These are phyloP conservation scores for Termitomyces sp. DNA, from an alignment of 768 basidiomycete genomes.

Conservation along the genomic window DNA sequence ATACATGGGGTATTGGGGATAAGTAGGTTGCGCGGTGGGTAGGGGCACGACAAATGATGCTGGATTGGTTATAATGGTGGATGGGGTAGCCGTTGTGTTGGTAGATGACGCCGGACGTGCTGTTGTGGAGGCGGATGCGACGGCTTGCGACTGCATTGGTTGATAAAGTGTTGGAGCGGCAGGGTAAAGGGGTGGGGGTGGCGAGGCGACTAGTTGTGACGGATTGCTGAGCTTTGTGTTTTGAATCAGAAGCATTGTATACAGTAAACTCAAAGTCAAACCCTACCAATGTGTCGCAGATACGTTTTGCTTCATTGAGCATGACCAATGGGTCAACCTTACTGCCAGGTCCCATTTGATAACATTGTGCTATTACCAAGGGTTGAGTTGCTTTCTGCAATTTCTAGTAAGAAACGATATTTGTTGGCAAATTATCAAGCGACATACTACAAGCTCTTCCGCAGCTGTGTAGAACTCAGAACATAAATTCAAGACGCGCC, in stretches of 20 bases:
- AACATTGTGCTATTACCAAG: slow-evolving; percentile 75
- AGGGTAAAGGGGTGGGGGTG: slow-evolving; percentile 57
- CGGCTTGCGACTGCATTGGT: slow-evolving; percentile 21
- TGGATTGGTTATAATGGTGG: slow-evolving; percentile 62
- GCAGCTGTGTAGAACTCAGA: slow-evolving; percentile 84
- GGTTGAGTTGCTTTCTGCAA: slow-evolving; percentile 56
- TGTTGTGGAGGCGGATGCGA: slow-evolving; percentile 23
- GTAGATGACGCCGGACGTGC: slow-evolving; percentile 25
- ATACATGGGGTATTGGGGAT: slow-evolving; percentile 43
- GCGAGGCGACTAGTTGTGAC: slow-evolving; percentile 57
- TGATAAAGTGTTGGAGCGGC: slow-evolving; percentile 39
- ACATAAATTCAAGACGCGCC: slow-evolving; percentile 77
- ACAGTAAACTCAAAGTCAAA: neutral
- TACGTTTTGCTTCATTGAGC: slow-evolving; percentile 71
- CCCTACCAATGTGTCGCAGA: slow-evolving; percentile 71
- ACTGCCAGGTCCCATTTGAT: slow-evolving; percentile 62
- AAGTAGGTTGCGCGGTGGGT: slow-evolving; percentile 38
- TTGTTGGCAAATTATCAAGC: slow-evolving; percentile 2
- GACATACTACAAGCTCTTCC: slow-evolving; percentile 75
- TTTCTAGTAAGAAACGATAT: slow-evolving; percentile 11
- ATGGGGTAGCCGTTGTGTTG: slow-evolving; percentile 26
- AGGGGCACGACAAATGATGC: slow-evolving; percentile 71
- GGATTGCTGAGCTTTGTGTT: slow-evolving; percentile 64
- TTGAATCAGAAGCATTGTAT: neutral
- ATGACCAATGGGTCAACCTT: slow-evolving; percentile 73